Conservation (phyloP, 1,139 yeast species). For the Hyphopichia buzzinii region DNA sequence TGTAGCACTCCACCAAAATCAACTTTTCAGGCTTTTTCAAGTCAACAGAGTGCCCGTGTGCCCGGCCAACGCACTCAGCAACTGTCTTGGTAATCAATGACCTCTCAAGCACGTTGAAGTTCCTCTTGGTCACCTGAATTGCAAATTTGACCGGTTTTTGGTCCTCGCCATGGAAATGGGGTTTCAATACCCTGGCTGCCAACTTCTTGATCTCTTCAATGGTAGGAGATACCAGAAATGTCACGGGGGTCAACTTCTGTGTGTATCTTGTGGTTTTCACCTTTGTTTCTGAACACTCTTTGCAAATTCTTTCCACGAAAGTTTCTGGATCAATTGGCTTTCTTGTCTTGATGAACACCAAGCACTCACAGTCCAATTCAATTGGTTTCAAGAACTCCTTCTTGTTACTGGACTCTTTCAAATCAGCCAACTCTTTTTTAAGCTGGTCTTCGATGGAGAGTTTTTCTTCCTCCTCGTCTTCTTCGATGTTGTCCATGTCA, state of each 20-base stretch:
- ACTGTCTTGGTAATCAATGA: slow-evolving; percentile 67
- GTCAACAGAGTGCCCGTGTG: slow-evolving; percentile 75
- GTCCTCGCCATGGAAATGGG: slow-evolving; percentile 62
- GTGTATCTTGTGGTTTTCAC: slow-evolving; percentile 66
- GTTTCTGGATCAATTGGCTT: slow-evolving; percentile 76
- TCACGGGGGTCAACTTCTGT: slow-evolving; percentile 79
- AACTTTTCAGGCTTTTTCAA: slow-evolving; percentile 76
- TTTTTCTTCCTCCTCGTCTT: slow-evolving; percentile 29
- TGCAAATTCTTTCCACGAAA: slow-evolving; percentile 62
- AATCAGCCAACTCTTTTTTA: slow-evolving; percentile 60
- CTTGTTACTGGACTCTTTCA: slow-evolving; percentile 44
- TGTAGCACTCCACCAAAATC: slow-evolving; percentile 83
- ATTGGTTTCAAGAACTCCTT: slow-evolving; percentile 58
- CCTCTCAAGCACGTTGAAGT: slow-evolving; percentile 70
- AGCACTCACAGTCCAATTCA: slow-evolving; percentile 79
- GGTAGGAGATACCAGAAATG: slow-evolving; percentile 70
- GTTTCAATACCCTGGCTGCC: slow-evolving; percentile 55
- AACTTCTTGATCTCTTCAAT: slow-evolving; percentile 63
- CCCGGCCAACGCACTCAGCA: slow-evolving; percentile 70
- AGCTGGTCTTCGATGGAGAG: slow-evolving; percentile 74
- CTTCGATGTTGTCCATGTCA: slow-evolving; percentile 34
- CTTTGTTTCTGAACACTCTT: slow-evolving; percentile 51
- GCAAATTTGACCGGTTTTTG: slow-evolving; percentile 68
- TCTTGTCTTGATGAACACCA: slow-evolving; percentile 76
- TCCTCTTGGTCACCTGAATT: slow-evolving; percentile 74